Evolutionary conservation across 75 land plant genomes (phyloP), one percentile per base, ranked within the genome.

Genomic region (Pinus taeda): DNA sequence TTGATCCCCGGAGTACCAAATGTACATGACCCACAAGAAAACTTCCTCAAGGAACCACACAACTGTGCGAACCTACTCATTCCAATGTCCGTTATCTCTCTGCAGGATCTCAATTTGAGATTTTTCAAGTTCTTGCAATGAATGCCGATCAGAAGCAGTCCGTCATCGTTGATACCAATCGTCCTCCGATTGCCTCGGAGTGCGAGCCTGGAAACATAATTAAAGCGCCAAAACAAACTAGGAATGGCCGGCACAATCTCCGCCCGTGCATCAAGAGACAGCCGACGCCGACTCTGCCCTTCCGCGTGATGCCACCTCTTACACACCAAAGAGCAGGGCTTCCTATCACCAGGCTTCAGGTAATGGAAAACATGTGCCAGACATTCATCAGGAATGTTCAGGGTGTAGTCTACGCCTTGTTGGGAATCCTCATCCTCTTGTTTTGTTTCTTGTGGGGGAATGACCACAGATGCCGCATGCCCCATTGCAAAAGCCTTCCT

Each of bases 1-100:
- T 86, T 86, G 26, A 86, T 26, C 24, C 85, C 88, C 29, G 57
- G 73, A 15, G 85, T 57, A 57, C 88, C 88, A 55, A 86, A 86
- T 26, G 30, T 57, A 57, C 88, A 86, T 2, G 88, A 76, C 8
- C 82, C 76, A 71, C 85, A 83, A 8, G 88, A 86, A 49, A 86
- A 72, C 71, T 86, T 83, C 18, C 63, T 62, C 39, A 86, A 53
- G 12, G 75, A 49, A 29, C 65, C 76, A 33, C 75, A 76, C 9
- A 82, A 29, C 79, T 65, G 60, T 15, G 86, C 79, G 70, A 86
- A 83, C 18, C 39, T 75, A 29, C 66, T 76, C 13, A 86, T 62
- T 4, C 85, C 88, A 8, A 60, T 56, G 33, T 86, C 88, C 13
- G 88, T 76, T 22, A 86, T 21, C 15, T 80, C 82, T 61, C 76